Evolutionary conservation across 2,329 filamentous ascomycete species (phyloP).

Genomic region (Penicillium sp.): DNA sequence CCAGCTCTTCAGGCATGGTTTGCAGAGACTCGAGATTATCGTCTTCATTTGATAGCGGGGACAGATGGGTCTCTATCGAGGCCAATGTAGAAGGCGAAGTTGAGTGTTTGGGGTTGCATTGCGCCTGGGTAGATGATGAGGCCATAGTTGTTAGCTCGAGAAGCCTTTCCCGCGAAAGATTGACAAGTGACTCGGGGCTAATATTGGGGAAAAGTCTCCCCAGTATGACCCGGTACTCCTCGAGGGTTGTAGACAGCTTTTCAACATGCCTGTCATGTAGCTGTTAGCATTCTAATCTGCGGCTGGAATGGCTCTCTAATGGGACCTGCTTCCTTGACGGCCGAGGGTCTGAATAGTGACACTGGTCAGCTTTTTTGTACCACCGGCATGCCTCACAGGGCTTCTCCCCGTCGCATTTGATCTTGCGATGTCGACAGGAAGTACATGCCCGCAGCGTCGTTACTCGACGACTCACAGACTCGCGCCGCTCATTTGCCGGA

Average conservation of each 20-base stretch:
- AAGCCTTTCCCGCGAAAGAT: slow-evolving; percentile 59
- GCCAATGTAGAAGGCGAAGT: slow-evolving; percentile 49
- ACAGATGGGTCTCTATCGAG: slow-evolving; percentile 44
- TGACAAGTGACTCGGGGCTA: slow-evolving; percentile 51
- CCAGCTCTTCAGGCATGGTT: slow-evolving; percentile 66
- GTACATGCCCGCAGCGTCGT: slow-evolving; percentile 59
- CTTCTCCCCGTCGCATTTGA: slow-evolving; percentile 76
- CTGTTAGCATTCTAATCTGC: no score
- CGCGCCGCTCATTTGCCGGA: slow-evolving; percentile 34
- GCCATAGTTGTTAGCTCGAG: slow-evolving; percentile 46
- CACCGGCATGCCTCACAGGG: slow-evolving; percentile 80
- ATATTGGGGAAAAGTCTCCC: slow-evolving; percentile 62
- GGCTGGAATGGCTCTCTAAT: not conserved
- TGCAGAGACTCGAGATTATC: slow-evolving; percentile 62
- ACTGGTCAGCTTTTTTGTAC: slow-evolving; percentile 74
- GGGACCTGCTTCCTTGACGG: slow-evolving; percentile 61
- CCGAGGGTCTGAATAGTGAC: slow-evolving; percentile 76
- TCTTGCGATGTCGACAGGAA: slow-evolving; percentile 76
- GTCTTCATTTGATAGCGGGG: slow-evolving; percentile 47
- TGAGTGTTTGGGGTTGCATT: slow-evolving; percentile 36
- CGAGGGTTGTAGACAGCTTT: slow-evolving; percentile 62
- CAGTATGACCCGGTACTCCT: slow-evolving; percentile 63
- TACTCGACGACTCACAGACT: slow-evolving; percentile 35
- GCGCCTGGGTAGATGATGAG: slow-evolving; percentile 33
- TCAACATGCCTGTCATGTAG: slow-evolving; percentile 45